These are phyloP conservation scores for Xylaria sp. DNA, from an alignment of 2,329 filamentous ascomycete genomes.

Conservation along the genomic window DNA sequence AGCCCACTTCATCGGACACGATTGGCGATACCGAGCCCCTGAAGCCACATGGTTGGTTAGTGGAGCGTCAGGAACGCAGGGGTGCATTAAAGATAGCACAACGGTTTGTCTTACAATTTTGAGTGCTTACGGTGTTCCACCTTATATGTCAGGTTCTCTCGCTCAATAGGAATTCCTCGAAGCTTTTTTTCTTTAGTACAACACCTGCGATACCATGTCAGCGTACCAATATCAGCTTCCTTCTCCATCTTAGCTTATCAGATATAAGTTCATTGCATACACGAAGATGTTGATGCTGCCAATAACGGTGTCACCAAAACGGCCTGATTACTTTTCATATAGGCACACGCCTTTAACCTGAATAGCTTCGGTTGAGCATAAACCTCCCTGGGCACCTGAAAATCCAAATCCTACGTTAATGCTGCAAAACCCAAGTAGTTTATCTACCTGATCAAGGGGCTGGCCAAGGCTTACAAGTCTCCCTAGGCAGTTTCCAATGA, in stretches of 20 bases:
- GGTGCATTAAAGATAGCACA: neutral
- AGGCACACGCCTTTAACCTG: neutral
- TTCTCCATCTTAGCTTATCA: neutral
- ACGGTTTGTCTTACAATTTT: conserved; percentile 8
- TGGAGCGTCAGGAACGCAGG: neutral
- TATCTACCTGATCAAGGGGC: neutral
- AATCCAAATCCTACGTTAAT: conserved; percentile 11
- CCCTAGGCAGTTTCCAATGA: neutral
- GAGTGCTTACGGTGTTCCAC: conserved; percentile 14
- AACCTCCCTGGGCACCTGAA: conserved; percentile 2
- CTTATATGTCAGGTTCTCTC: neutral
- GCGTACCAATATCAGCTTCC: neutral
- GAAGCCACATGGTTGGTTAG: conserved; percentile 12
- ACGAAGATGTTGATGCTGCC: neutral
- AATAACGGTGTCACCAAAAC: neutral
- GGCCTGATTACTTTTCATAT: neutral
- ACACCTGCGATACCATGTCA: conserved; percentile 14
- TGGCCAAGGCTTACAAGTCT: conserved; percentile 1
- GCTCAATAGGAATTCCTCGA: neutral
- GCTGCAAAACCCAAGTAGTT: neutral
- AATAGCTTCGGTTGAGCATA: neutral
- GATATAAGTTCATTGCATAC: neutral
- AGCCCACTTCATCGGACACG: conserved; percentile 2
- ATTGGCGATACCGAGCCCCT: conserved; percentile 12
- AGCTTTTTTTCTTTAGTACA: neutral